Conservation (phyloP, 768 basidiomycete genomes). For the Boletus coccyginus region DNA sequence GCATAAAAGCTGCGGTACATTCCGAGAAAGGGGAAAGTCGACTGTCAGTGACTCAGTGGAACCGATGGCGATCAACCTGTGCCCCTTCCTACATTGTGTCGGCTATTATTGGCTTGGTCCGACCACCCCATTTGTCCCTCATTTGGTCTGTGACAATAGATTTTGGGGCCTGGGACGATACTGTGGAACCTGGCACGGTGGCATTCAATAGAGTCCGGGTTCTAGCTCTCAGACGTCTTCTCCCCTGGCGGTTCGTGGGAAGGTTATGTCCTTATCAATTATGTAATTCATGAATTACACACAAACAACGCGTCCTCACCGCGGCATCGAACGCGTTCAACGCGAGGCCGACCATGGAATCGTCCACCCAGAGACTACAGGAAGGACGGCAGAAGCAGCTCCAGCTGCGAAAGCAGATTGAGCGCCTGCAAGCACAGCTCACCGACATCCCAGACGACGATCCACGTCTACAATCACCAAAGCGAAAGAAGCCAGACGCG, state of each 20-base stretch:
- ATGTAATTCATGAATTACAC: constrained; percentile 14
- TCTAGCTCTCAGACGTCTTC: neutral
- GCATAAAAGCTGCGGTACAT: constrained; percentile 32
- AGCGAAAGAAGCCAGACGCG: constrained; percentile 43
- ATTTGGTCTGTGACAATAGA: constrained; percentile 3
- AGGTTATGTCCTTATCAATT: constrained; percentile 8
- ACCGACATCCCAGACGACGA: constrained; percentile 30
- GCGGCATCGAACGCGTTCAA: constrained; percentile 17
- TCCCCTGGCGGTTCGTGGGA: constrained; percentile 10
- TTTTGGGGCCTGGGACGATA: constrained; percentile 3
- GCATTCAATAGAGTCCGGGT: constrained; percentile 12
- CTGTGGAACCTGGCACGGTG: constrained; percentile 6
- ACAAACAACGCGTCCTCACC: constrained; percentile 24
- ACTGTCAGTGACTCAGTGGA: constrained; percentile 7
- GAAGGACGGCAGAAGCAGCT: constrained; percentile 42
- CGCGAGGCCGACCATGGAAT: constrained; percentile 46
- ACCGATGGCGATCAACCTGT: constrained; percentile 14
- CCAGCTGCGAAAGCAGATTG: constrained; percentile 55
- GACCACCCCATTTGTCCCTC: neutral
- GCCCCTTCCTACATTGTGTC: constrained; percentile 6
- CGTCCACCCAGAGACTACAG: constrained; percentile 42
- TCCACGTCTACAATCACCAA: constrained; percentile 38
- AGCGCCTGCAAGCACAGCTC: constrained; percentile 54
- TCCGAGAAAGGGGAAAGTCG: constrained; percentile 24
- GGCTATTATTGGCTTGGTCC: constrained; percentile 8